Conservation (phyloP, 306 rosid species). For the Adenanthera pavonina region DNA sequence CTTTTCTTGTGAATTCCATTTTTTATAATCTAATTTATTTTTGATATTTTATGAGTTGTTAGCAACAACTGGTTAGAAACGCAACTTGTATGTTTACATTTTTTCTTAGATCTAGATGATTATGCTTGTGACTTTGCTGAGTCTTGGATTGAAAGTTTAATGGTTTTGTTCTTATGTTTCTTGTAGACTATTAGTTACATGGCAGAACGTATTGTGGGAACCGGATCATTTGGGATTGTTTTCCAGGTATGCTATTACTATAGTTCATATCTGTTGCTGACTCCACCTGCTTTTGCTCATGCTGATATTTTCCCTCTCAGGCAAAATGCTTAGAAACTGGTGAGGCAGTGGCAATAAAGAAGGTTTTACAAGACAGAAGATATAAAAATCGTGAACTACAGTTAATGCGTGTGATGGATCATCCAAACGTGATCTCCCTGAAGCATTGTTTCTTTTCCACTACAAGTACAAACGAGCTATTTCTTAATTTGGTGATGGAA, state of each 20-base stretch:
- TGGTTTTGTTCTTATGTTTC: constrained; percentile 34
- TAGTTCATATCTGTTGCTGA: constrained; percentile 14
- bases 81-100: not conserved
- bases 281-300: not conserved
- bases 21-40: not conserved
- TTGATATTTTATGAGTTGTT: constrained; percentile 25
- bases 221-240: constrained; percentile 93
- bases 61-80: not conserved
- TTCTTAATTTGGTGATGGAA: constrained; percentile 96
- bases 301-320: constrained; percentile 45
- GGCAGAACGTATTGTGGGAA: constrained; percentile 96
- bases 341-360: constrained; percentile 91
- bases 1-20: constrained; percentile 26
- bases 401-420: constrained; percentile 97
- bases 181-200: constrained; percentile 95
- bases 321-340: constrained; percentile 98
- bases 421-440: constrained; percentile 85
- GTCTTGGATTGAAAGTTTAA: constrained; percentile 40
- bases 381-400: constrained; percentile 92
- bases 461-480: constrained; percentile 86
- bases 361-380: constrained; percentile 90
- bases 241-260: constrained; percentile 70
- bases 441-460: constrained; percentile 99
- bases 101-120: constrained; percentile 1
- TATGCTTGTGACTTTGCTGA: constrained; percentile 9